Evolutionary conservation across 768 basidiomycete species (phyloP).

Genomic region (Boletus rex-veris): DNA sequence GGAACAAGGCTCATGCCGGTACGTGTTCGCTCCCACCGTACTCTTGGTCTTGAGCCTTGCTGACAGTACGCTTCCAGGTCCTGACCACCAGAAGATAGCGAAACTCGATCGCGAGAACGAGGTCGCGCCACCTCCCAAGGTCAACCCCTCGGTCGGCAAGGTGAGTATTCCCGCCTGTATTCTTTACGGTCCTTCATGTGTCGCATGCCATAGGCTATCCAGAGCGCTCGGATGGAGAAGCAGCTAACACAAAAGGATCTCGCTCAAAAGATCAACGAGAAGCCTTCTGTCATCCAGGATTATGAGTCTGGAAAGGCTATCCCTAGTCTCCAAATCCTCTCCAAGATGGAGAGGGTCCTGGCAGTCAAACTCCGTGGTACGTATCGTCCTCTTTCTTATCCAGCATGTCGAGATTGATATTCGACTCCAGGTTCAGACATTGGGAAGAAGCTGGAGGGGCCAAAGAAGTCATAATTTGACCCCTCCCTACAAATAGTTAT

Average conservation of each 20-base stretch:
- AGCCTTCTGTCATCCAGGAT: constrained; percentile 82
- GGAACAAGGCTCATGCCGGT: constrained; percentile 80
- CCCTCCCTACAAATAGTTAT: constrained; percentile 32
- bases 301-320: constrained; percentile 87
- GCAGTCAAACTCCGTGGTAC: constrained; percentile 87
- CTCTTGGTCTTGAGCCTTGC: neutral
- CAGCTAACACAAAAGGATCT: constrained; percentile 88
- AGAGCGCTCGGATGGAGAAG: constrained; percentile 72
- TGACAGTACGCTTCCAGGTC: constrained; percentile 45
- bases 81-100: constrained; percentile 90
- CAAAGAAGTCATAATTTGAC: constrained; percentile 63
- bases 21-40: constrained; percentile 9
- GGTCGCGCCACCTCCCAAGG: constrained; percentile 86
- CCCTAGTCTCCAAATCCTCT: constrained; percentile 81
- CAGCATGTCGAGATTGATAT: constrained; percentile 1
- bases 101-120: constrained; percentile 95
- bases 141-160: constrained; percentile 68
- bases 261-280: constrained; percentile 91
- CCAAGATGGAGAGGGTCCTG: constrained; percentile 83
- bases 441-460: constrained; percentile 81
- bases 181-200: neutral
- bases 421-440: constrained; percentile 60
- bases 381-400: constrained; percentile 20
- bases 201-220: constrained; percentile 61
- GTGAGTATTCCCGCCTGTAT: constrained; percentile 36